Evolutionary conservation across 495 filamentous ascomycete genomes (phyloP), one percentile per base, ranked within the genome.

Genomic region (Aspergillus haitiensis): DNA sequence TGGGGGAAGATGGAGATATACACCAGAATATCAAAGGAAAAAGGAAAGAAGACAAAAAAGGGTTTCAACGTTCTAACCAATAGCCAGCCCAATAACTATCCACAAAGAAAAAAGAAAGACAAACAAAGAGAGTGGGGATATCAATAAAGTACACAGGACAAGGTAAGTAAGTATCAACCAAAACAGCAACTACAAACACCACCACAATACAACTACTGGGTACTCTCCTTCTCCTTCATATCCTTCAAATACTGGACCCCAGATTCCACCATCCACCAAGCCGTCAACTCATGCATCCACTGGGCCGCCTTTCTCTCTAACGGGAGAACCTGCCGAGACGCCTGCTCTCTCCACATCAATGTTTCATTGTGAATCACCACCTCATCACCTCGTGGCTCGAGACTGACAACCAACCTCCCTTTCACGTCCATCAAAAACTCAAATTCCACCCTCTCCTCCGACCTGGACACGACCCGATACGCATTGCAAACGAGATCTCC

Each of bases 221-320:
- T 9, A n/a, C 15, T 27, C 42, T 59, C 46, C 44, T 68, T 27
- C 42, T 59, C 46, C 44, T 68, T 63, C 55, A 73, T 27, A 21
- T 66, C 67, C 50, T 53, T 62, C 65, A 78, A 42, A 67, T 74
- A 76, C n/a, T 40, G 49, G 15, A 71, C 64, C 7, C 73, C 75
- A 9, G 73, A 74, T 44, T 74, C 75, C 61, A 76, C 49, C 55
- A 78, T 63, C 72, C 72, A 76, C 75, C 73, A 76, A 39, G 71
- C 52, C 12, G 72, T 69, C 46, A 69, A 63, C 52, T 78, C 73
- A 59, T 76, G 72, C 63, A 76, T 61, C 59, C 68, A 73, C 8
- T 62, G 55, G 21, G 68, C 16, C 31, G 63, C n/a, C 27, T 54
- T 56, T 15, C 61, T 66, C 42, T 76, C 71, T 53, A 76, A 61